Base-by-base conservation (phyloP, 768 basidiomycete species). In the Podaxis pistillaris region DNA sequence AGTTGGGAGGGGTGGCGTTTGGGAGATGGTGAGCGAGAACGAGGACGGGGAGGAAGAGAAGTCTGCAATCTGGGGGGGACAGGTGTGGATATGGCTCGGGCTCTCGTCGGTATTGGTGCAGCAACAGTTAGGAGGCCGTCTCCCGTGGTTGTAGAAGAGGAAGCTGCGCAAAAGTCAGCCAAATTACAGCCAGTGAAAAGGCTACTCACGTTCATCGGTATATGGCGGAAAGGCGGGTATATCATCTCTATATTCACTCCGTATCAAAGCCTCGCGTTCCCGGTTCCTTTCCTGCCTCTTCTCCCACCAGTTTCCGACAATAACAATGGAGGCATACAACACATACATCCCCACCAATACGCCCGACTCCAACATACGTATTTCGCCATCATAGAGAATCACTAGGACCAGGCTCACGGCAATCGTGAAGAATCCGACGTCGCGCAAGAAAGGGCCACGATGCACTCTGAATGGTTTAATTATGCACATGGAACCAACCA, bases 401-500 rank as follows among this genome's bases (percentile, higher is more conserved):
- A 82, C 70, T 12, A 98, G 80, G 1, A 97, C 79, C n/a, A 91
- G 67, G n/a, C 75, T 58, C 46, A 98, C 86, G 0, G 96, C 90
- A 9, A 85, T 68, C n/a, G 91, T 86, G 76, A 98, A 98, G 81
- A 98, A 98, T 4, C 92, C 89, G 36, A 96, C 91, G 73, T 99
- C 97, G 41, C 97, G 89, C 11, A 98, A 75, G 77, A 98, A 99
- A 0, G 92, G 89, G 17, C 80, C 78, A 0, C 80, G 86, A 37
- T 89, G 79, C 30, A 98, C 94, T 67, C 86, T 84, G 76, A 99
- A 99, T 0, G 96, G 96, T 62, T 90, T 91, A 75, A 98, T 94
- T 74, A 98, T 88, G 68, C 93, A 95, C 89, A 99, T 96, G n/a
- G 91, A 90, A 7, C 97, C 97, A 12, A 94, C 96, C 24, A 99